A percentile compares a stretch with the other conserved stretches of the same genome.
These are phyloP conservation scores for Tillandsia fasciculata DNA, from an alignment of 176 grass and related monocot species.

Conservation along the genomic window DNA sequence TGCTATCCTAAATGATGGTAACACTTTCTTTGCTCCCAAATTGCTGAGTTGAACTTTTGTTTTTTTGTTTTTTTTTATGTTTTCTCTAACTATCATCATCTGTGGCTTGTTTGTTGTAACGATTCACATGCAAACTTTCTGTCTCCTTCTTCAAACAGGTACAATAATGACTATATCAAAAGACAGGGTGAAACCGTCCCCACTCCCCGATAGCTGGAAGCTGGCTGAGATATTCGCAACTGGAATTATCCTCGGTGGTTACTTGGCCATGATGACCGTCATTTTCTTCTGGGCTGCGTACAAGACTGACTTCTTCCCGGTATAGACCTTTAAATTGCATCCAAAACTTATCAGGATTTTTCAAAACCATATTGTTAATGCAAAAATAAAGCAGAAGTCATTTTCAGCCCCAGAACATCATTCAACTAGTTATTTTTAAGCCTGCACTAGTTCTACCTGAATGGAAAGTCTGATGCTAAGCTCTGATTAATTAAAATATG, in stretches of 20 bases:
- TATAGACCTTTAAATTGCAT: conserved; percentile 12
- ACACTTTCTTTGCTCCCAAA: neutral
- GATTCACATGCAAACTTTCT: neutral
- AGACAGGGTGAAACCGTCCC: conserved; percentile 88
- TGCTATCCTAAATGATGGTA: conserved; percentile 93
- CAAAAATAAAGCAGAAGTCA: neutral
- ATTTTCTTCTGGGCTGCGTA: conserved; percentile 95
- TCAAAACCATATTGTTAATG: neutral
- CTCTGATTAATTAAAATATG: neutral
- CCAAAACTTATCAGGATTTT: neutral
- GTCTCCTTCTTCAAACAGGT: conserved; percentile 28
- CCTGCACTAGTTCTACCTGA: neutral
- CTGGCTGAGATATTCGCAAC: conserved; percentile 85
- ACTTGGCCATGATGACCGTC: conserved; percentile 87
- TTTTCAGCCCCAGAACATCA: neutral
- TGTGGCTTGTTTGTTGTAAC: neutral
- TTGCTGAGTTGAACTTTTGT: neutral
- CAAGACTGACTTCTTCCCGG: conserved; percentile 81
- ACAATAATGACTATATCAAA: conserved; percentile 96
- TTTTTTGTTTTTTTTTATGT: conserved; percentile 1
- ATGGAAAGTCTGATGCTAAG: neutral
- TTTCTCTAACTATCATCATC: neutral
- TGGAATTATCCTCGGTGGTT: conserved; percentile 65
- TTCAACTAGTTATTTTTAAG: neutral
- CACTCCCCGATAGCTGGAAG: conserved; percentile 85